Conservation (phyloP, 2,329 filamentous ascomycete genomes). For the Colletotrichum trifolii region DNA sequence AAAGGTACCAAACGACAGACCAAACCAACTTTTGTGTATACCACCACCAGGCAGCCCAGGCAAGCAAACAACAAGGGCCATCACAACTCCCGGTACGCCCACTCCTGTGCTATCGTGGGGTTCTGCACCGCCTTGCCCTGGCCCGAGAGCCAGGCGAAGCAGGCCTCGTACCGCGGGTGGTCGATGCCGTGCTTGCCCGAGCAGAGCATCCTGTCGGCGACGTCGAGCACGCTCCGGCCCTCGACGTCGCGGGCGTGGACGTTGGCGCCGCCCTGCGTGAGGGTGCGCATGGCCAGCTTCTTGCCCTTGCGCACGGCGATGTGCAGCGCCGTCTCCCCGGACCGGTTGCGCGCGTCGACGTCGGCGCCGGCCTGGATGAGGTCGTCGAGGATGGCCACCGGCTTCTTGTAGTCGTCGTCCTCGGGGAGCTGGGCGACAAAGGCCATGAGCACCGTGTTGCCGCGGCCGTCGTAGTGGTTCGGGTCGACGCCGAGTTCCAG, state of each 20-base stretch:
- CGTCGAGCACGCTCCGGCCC: conserved; percentile 57
- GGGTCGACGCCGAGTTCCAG: conserved; percentile 55
- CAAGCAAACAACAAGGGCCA: neutral
- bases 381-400: conserved; percentile 55
- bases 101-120: conserved; percentile 55
- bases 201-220: conserved; percentile 55
- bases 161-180: conserved; percentile 58
- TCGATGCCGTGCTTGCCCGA: conserved; percentile 45
- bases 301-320: conserved; percentile 64
- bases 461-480: conserved; percentile 63
- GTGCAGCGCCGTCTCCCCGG: conserved; percentile 66
- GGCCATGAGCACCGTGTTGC: conserved; percentile 66
- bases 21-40: conserved; percentile 17
- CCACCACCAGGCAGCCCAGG: neutral
- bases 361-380: conserved; percentile 56
- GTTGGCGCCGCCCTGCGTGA: conserved; percentile 60
- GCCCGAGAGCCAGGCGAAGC: conserved; percentile 58
- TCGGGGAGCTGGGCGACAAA: conserved; percentile 63
- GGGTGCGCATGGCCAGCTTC: conserved; percentile 61
- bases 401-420: conserved; percentile 61
- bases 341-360: conserved; percentile 62
- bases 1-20: neutral
- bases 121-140: conserved; percentile 49
- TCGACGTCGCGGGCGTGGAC: conserved; percentile 58
- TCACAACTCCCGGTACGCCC: conserved; percentile 41